These are phyloP conservation scores for Trichoderma citrinoviride DNA, from an alignment of 2,329 filamentous ascomycete genomes.

Conservation along the genomic window DNA sequence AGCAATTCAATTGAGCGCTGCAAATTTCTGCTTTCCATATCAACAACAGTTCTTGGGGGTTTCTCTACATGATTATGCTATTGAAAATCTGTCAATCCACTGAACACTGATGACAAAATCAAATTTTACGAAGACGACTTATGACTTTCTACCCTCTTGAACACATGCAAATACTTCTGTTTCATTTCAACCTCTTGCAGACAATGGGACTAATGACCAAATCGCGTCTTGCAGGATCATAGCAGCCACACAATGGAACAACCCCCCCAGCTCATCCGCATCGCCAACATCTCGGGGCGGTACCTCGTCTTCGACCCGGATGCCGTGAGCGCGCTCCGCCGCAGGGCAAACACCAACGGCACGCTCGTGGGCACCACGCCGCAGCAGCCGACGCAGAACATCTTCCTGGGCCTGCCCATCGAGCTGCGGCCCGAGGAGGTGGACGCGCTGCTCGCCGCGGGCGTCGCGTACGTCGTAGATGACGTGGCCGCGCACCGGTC, in stretches of 20 bases:
- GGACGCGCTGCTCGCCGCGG: constrained; percentile 72
- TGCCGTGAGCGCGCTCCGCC: constrained; percentile 72
- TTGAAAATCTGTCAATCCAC: constrained; percentile 60
- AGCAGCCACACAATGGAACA: constrained; percentile 23
- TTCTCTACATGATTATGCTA: constrained; percentile 46
- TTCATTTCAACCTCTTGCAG: neutral
- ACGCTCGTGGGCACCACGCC: constrained; percentile 84
- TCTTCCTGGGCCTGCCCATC: constrained; percentile 84
- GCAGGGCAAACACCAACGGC: constrained; percentile 78
- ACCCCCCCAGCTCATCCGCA: constrained; percentile 58
- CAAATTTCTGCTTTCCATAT: neutral
- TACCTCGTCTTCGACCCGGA: constrained; percentile 90
- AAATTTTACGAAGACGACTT: constrained; percentile 46
- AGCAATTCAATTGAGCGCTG: constrained; percentile 15
- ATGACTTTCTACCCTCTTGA: constrained; percentile 30
- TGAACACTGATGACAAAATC: constrained; percentile 49
- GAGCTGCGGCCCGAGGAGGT: constrained; percentile 92
- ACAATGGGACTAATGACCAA: constrained; percentile 1
- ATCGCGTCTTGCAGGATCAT: constrained; percentile 24
- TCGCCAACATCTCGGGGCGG: constrained; percentile 74
- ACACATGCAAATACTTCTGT: neutral
- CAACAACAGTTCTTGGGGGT: neutral
- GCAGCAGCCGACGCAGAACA: constrained; percentile 90
- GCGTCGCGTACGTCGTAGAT: constrained; percentile 76
- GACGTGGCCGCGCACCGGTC: constrained; percentile 69